These are phyloP conservation scores for Pulveroboletus ravenelii DNA, from an alignment of 768 basidiomycete species.

Conservation along the genomic window DNA sequence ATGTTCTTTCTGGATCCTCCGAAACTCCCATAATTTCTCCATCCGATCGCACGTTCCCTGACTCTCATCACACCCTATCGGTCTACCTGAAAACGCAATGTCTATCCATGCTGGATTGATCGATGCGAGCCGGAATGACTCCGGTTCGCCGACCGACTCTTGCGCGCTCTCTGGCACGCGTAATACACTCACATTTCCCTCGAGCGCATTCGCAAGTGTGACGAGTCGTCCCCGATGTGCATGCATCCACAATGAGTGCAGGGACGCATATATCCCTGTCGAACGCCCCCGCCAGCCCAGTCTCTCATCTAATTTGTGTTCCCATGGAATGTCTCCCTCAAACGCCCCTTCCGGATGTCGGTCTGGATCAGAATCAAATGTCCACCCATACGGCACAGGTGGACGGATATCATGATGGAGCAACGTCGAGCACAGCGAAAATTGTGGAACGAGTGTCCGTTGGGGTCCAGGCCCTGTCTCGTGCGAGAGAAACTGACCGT, in stretches of 20 bases:
- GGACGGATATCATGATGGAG: constrained; percentile 55
- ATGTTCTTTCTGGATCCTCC: constrained; percentile 36
- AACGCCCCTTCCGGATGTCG: constrained; percentile 14
- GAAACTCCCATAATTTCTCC: constrained; percentile 46
- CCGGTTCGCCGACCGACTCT: no score
- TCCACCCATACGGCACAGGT: constrained; percentile 45
- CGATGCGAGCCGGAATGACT: constrained; percentile 23
- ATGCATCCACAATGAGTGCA: constrained; percentile 16
- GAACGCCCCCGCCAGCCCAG: constrained; percentile 72
- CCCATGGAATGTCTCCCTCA: constrained; percentile 57
- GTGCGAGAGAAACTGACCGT: constrained; percentile 37
- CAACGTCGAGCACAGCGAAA: constrained; percentile 46
- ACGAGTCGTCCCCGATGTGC: no score
- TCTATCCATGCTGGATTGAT: constrained; percentile 41
- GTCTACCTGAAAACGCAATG: no score
- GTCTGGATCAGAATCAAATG: constrained; percentile 33
- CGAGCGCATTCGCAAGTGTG: no score
- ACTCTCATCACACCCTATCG: no score
- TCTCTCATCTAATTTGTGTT: constrained; percentile 55
- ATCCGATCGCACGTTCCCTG: constrained; percentile 27
- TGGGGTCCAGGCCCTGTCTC: constrained; percentile 41
- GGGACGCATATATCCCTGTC: constrained; percentile 53
- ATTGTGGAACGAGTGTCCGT: constrained; percentile 42
- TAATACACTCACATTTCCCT: no score
- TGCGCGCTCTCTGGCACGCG: no score